Percentiles rank a stretch among this genome's conserved stretches.
phyloP scores from a whole-genome alignment of 768 basidiomycete genomes.

The Gelatoporia subvermispora region DNA sequence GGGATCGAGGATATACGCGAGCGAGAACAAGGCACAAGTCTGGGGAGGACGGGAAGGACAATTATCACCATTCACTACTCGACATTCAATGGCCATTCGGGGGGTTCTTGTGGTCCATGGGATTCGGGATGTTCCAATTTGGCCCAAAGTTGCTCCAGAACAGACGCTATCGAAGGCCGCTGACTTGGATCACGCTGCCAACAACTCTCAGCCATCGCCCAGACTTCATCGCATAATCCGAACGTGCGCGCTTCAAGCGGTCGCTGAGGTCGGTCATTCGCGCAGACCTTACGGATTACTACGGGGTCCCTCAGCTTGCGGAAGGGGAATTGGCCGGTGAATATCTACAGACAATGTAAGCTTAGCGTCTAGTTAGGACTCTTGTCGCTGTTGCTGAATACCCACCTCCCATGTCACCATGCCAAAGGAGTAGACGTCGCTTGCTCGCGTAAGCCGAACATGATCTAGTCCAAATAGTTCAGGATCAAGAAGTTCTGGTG shows the following conservation, averaged over 20 bases:
- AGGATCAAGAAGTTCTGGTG: slow-evolving; percentile 1
- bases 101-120: too few relatives aligned
- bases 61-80: too few relatives aligned
- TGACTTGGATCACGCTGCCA: slow-evolving; percentile 2
- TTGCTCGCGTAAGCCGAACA: background rate
- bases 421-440: slow-evolving; percentile 5
- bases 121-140: too few relatives aligned
- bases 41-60: too few relatives aligned
- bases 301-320: background rate
- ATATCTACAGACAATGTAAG: background rate
- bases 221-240: slow-evolving; percentile 1
- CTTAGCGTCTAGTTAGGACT: background rate
- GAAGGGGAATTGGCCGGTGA: background rate
- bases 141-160: too few relatives aligned
- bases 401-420: slow-evolving; percentile 7
- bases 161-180: too few relatives aligned
- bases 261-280: background rate
- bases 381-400: too few relatives aligned
- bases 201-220: background rate
- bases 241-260: background rate
- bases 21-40: too few relatives aligned
- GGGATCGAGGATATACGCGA: too few relatives aligned
- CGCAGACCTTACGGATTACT: background rate
- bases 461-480: background rate
- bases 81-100: too few relatives aligned